Percentiles rank a stretch among this genome's conserved stretches.
phyloP scores from a whole-genome alignment of 805 yeast species.

The Kazachstania psychrophila region DNA sequence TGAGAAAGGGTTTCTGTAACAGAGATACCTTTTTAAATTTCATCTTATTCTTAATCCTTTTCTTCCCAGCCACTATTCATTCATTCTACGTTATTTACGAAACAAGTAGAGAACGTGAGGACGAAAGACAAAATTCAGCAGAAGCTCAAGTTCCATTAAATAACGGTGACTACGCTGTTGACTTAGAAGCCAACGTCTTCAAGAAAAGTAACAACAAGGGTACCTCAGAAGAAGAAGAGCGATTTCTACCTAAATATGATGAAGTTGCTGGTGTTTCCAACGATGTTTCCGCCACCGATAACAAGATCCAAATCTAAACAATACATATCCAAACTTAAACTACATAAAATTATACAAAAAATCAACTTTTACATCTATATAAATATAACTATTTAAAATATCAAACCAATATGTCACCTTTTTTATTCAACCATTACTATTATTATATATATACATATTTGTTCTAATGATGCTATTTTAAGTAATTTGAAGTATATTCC shows the following conservation, averaged over 20 bases:
- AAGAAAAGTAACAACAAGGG: neutral
- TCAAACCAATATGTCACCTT: no score
- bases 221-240: neutral
- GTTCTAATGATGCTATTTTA: no score
- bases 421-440: no score
- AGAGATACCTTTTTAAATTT: slow-evolving; percentile 17
- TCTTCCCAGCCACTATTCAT: slow-evolving; percentile 23
- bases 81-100: slow-evolving; percentile 20
- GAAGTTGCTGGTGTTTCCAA: slow-evolving; percentile 9
- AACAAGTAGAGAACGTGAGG: slow-evolving; percentile 17
- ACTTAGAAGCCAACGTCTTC: slow-evolving; percentile 9
- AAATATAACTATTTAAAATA: no score
- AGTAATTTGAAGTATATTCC: no score
- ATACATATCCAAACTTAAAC: no score
- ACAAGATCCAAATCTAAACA: slow-evolving; percentile 18
- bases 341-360: no score
- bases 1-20: slow-evolving; percentile 16
- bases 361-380: no score
- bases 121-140: slow-evolving; percentile 3
- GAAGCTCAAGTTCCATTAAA: slow-evolving; percentile 8
- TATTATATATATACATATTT: no score
- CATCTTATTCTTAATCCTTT: slow-evolving; percentile 13
- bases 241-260: slow-evolving; percentile 13
- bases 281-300: slow-evolving; percentile 10
- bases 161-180: slow-evolving; percentile 14